Conservation (phyloP, 371 early-diverging fungal genomes). For the Haplosporangium sp. region DNA sequence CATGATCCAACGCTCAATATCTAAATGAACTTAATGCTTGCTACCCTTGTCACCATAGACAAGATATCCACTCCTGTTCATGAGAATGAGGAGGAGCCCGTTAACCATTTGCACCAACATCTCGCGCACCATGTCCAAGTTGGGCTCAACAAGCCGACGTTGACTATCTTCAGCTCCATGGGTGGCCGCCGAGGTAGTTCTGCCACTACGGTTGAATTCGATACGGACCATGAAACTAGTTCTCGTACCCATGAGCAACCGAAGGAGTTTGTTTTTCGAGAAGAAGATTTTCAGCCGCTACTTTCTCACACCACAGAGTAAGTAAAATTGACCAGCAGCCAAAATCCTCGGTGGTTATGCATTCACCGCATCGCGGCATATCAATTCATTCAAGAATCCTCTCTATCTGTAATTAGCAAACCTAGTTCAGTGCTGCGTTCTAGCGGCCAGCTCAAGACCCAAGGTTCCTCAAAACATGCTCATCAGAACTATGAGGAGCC, state of each 20-base stretch:
- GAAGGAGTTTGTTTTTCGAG: constrained; percentile 13
- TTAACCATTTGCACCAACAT: constrained; percentile 3
- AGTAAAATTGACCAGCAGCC: too few species aligned
- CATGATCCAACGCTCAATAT: neutral
- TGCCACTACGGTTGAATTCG: neutral
- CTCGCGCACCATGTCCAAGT: constrained; percentile 4
- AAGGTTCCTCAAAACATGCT: too few species aligned
- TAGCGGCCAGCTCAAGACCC: too few species aligned
- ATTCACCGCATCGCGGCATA: neutral
- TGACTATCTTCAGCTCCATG: neutral
- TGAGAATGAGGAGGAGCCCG: neutral
- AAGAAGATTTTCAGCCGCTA: constrained; percentile 15
- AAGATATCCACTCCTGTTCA: neutral
- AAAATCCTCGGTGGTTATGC: neutral
- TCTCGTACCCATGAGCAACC: neutral
- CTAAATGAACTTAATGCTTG: neutral
- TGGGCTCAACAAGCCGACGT: neutral
- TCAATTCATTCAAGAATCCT: too few species aligned
- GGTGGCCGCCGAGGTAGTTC: too few species aligned
- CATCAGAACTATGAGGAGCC: too few species aligned
- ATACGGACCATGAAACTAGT: neutral
- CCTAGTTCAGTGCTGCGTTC: too few species aligned
- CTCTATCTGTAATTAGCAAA: too few species aligned
- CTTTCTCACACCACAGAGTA: neutral
- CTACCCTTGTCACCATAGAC: neutral